Conservation (phyloP, 2,329 filamentous ascomycete genomes). For the Torrubiellomyces zombiae region DNA sequence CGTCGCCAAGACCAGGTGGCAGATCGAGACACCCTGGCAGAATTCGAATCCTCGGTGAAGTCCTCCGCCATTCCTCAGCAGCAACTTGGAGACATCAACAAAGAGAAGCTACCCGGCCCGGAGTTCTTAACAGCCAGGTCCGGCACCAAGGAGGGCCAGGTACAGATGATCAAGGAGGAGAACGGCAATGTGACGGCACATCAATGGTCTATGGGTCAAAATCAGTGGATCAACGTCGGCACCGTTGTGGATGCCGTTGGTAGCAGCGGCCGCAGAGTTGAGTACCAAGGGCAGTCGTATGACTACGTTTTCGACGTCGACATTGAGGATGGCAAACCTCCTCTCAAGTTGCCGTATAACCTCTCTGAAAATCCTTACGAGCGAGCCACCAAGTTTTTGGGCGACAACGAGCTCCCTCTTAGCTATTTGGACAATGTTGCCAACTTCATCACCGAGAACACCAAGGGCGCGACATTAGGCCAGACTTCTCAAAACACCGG, state of each 20-base stretch:
- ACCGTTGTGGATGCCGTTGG: constrained; percentile 82
- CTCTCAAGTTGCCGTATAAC: constrained; percentile 88
- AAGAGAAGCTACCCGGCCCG: constrained; percentile 76
- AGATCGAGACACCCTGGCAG: constrained; percentile 45
- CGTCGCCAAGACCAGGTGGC: constrained; percentile 54
- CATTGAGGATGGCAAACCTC: constrained; percentile 84
- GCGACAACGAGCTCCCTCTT: constrained; percentile 74
- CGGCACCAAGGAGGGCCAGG: constrained; percentile 91
- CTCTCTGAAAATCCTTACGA: constrained; percentile 85
- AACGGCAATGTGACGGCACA: constrained; percentile 76
- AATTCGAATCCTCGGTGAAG: constrained; percentile 71
- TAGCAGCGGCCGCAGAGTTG: constrained; percentile 61
- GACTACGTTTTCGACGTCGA: constrained; percentile 96
- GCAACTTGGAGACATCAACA: constrained; percentile 69
- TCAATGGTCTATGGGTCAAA: constrained; percentile 59
- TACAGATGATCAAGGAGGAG: constrained; percentile 73
- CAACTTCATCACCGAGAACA: constrained; percentile 83
- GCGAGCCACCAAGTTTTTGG: constrained; percentile 76
- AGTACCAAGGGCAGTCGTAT: constrained; percentile 73
- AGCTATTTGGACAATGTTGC: constrained; percentile 82
- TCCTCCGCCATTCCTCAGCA: constrained; percentile 77
- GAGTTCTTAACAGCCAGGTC: constrained; percentile 69
- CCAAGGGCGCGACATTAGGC: constrained; percentile 71
- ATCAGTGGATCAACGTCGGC: constrained; percentile 77
- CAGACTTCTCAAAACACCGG: constrained; percentile 33